Percentiles rank a stretch among this genome's conserved stretches.
Conservation (phyloP, 768 basidiomycete species). For the Mycena belliarum region DNA sequence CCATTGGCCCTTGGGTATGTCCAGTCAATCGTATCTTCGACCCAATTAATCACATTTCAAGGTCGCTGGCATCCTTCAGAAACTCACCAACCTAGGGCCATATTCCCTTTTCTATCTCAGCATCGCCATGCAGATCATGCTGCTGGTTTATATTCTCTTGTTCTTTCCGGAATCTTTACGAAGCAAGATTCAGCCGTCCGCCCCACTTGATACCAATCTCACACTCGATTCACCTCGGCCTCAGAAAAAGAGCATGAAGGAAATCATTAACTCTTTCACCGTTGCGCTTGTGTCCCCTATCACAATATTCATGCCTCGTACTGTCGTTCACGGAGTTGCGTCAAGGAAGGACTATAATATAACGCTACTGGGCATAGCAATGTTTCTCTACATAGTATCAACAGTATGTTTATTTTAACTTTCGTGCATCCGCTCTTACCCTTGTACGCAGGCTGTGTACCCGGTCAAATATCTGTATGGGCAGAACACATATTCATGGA, state of each 20-base stretch:
- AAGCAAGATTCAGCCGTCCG: slow-evolving; percentile 20
- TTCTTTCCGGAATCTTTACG: slow-evolving; percentile 55
- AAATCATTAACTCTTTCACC: slow-evolving; percentile 31
- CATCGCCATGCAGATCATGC: slow-evolving; percentile 37
- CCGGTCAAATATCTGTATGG: slow-evolving; percentile 80
- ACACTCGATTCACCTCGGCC: slow-evolving; percentile 23
- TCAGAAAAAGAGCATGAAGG: neutral
- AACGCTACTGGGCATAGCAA: slow-evolving; percentile 60
- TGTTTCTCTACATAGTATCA: slow-evolving; percentile 67
- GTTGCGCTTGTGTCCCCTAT: slow-evolving; percentile 62
- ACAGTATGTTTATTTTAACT: too few relatives aligned
- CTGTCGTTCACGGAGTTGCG: slow-evolving; percentile 35
- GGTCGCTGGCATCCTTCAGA: slow-evolving; percentile 56
- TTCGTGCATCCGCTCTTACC: neutral
- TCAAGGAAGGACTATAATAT: slow-evolving; percentile 71
- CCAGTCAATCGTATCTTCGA: slow-evolving; percentile 12
- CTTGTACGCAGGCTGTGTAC: slow-evolving; percentile 56
- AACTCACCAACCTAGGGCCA: slow-evolving; percentile 56
- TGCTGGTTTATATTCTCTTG: slow-evolving; percentile 43
- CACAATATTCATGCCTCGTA: slow-evolving; percentile 65
- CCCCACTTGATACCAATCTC: slow-evolving; percentile 31
- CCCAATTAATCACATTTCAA: slow-evolving; percentile 17
- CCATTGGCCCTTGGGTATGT: slow-evolving; percentile 75
- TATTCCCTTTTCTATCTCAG: slow-evolving; percentile 51
- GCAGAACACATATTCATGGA: slow-evolving; percentile 71